Percentiles rank a stretch among this genome's conserved stretches.
Conservation (phyloP, 352 stramenopile genomes). For the Pythium phragmitis region DNA sequence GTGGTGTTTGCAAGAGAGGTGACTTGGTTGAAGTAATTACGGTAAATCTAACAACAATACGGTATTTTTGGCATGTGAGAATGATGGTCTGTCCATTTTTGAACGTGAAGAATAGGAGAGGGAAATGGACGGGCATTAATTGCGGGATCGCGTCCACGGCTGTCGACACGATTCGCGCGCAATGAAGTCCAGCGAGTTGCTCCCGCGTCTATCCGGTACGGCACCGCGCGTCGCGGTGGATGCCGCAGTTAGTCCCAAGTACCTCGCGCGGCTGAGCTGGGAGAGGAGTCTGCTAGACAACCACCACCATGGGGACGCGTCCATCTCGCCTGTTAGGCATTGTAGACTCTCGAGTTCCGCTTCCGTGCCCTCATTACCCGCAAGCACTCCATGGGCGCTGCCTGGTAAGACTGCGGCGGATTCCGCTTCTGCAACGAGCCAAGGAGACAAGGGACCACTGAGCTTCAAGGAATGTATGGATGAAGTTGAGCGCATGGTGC, state of each 20-base stretch:
- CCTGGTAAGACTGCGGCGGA: not conserved
- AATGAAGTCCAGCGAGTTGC: constrained; percentile 19
- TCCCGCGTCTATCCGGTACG: constrained; percentile 11
- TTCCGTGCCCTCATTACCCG: constrained; percentile 4
- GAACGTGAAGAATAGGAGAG: not conserved
- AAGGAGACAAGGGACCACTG: constrained; percentile 22
- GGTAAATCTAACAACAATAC: not conserved
- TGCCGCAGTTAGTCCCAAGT: constrained; percentile 23
- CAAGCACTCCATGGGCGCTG: not conserved
- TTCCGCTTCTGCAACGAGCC: not conserved
- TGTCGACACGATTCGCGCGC: not conserved
- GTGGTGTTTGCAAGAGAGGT: too few relatives aligned
- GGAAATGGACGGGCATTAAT: not conserved
- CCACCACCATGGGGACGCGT: not conserved
- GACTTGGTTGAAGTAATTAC: not conserved
- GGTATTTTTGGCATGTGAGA: not conserved
- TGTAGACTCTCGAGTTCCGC: not conserved
- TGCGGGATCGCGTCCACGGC: not conserved
- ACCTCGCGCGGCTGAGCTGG: constrained; percentile 57
- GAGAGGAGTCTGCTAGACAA: constrained; percentile 47
- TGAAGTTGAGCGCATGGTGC: constrained; percentile 51
- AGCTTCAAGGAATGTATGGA: constrained; percentile 43
- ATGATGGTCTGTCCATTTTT: constrained; percentile 14
- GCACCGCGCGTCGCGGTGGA: not conserved
- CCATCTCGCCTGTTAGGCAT: constrained; percentile 1